Evolutionary conservation across 164 flowering plant species (phyloP), one percentile per base, ranked within the genome.

Genomic region (Brasenia schreberi): DNA sequence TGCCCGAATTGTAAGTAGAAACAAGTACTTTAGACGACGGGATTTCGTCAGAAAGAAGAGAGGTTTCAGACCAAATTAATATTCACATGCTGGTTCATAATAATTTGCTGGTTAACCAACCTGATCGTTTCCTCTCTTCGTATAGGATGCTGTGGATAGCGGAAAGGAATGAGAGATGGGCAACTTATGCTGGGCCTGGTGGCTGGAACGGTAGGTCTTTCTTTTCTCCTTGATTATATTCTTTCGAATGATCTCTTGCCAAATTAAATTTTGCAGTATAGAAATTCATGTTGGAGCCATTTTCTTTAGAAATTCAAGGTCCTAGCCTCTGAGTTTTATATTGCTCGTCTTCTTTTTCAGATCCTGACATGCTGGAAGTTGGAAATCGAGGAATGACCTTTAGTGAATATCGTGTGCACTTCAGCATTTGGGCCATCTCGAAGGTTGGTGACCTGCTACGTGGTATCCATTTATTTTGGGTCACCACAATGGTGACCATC

Each of bases 361-460:
- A 90, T 81, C 98, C 98, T 43, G 97, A 90, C 76, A 88, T 93
- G 98, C 96, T 90, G 71, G 98, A 93, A 76, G 83, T 93, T 62
- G 98, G 96, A 70, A 90, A 93, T 67, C 97, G 98, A 66, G 92
- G 97, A 63, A 88, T 93, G 98, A 88, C 86, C 1, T 75, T 81
- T 17, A 68, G 85, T 64, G 97, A 93, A 72, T 88, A 93, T 62
- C 74, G 81, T 39, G 81, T 77, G n/a, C 97, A 93, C 71, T 93
- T 88, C 69, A 93, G 97, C 70, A 33, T 93, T 43, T 90, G 97
- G 98, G 89, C 96, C 12, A 77, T 89, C 70, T 86, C 92, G 6
- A 90, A 93, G 92, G 93, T 87, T 72, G 53, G 27, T 23, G 27
- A 23, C 27, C 27, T 23, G 27, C 27, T 23, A 23, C 27, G 27